Evolutionary conservation across 2,329 filamentous ascomycete species (phyloP), one percentile per base, ranked within the genome.

Genomic region (Hirsutella rhossiliensis): DNA sequence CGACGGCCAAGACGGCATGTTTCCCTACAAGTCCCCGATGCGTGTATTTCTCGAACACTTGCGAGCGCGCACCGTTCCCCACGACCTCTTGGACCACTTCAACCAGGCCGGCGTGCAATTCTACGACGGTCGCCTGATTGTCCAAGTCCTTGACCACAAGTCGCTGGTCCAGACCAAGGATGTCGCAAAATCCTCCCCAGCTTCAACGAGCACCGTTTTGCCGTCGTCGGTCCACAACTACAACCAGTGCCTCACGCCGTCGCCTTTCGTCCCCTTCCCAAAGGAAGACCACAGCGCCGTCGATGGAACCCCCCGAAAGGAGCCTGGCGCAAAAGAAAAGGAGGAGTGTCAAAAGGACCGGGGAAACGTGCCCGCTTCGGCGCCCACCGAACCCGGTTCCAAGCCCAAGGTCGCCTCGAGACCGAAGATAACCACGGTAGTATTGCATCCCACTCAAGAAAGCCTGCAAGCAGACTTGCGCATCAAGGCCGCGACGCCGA

Each of bases 111-210:
- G 80, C 18, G 83, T 95, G 13, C 73, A 75, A 11, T 97, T 95
- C 59, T 98, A 97, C 60, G 89, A 97, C 62, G 88, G 85, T 29
- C 95, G 90, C 57, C 74, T 98, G 45, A 97, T 98, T 52, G 88
- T 98, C 31, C 83, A 94, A 61, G 71, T 97, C n/a, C 78, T 94
- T 55, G 87, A 97, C 59, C 86, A 95, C 66, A 86, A 84, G 55
- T 79, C 82, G 1, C 68, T 68, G 37, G 72, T 73, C 40, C 72
- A 74, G 48, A 68, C 73, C 52, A 80, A 87, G 57, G 78, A 76
- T 67, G 45, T 73, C 68, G 41, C 70, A 67, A 42, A 68, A 68
- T 23, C 62, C 3, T 53, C 58, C 7, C 23, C 41, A 18, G 69
- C 77, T 1, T 68, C 74, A 18, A 75, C 76, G 31, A 80, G 72